Evolutionary conservation across 805 yeast species (phyloP).

Genomic region (Candida sanyiensis): DNA sequence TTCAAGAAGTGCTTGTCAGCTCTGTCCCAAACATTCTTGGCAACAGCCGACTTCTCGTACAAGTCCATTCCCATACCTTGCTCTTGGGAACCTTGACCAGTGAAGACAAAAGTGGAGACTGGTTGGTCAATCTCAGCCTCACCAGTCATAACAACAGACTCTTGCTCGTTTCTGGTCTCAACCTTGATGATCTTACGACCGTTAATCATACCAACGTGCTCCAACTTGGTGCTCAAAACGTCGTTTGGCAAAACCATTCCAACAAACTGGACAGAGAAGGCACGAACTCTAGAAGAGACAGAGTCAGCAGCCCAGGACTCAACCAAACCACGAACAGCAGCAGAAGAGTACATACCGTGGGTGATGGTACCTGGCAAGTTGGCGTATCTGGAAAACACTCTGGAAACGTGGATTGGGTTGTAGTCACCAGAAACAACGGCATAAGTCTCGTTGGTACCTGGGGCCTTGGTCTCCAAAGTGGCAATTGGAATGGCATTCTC

Average conservation of each 20-base stretch:
- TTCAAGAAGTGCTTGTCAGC: constrained; percentile 90
- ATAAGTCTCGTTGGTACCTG: constrained; percentile 93
- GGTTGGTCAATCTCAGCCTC: constrained; percentile 99
- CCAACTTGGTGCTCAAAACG: constrained; percentile 76
- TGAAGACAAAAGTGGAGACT: constrained; percentile 90
- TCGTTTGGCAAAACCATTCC: constrained; percentile 99
- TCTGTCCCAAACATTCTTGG: constrained; percentile 94
- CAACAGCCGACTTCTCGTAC: constrained; percentile 85
- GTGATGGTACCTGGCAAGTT: constrained; percentile 95
- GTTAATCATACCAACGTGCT: constrained; percentile 97
- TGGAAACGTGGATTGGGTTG: constrained; percentile 96
- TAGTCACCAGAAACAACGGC: constrained; percentile 97
- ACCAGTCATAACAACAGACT: constrained; percentile 80
- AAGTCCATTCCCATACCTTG: constrained; percentile 99
- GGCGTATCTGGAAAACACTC: constrained; percentile 91
- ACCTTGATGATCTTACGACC: constrained; percentile 97
- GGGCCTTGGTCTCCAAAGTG: constrained; percentile 61
- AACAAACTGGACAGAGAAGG: constrained; percentile 82
- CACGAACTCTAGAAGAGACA: constrained; percentile 92
- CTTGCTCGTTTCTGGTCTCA: constrained; percentile 77
- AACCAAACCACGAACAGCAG: constrained; percentile 88
- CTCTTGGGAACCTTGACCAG: constrained; percentile 99
- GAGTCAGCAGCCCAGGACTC: constrained; percentile 99
- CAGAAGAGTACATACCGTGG: constrained; percentile 98
- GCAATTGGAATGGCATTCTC: constrained; percentile 87